Evolutionary conservation across 192 early-diverging fungal species (phyloP).

Genomic region (Allomyces arbusculus): DNA sequence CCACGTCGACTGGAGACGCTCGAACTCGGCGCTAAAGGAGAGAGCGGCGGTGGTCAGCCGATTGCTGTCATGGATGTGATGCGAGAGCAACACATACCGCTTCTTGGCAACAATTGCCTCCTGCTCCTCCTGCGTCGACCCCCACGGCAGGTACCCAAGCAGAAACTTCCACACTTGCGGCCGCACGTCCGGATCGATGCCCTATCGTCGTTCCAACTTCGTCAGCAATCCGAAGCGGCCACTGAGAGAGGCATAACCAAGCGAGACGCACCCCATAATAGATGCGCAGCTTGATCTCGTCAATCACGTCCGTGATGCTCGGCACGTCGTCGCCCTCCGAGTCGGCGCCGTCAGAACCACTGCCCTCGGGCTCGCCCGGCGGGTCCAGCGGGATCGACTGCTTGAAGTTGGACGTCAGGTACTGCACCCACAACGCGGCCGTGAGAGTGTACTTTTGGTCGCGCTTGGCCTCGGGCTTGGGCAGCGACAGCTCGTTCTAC

Average conservation of each 20-base stretch:
- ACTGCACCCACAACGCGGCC: not conserved
- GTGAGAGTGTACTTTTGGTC: not conserved
- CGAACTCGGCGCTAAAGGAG: slow-evolving; percentile 32
- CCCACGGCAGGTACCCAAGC: slow-evolving; percentile 64
- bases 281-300: not conserved
- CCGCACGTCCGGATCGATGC: slow-evolving; percentile 58
- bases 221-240: too few relatives aligned
- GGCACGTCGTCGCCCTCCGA: not conserved
- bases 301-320: too few relatives aligned
- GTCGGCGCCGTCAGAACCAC: not conserved
- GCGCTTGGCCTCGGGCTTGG: not conserved
- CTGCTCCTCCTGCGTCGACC: slow-evolving; percentile 52
- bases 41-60: slow-evolving; percentile 1
- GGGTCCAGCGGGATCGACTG: not conserved
- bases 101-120: slow-evolving; percentile 23
- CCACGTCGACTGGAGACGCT: slow-evolving; percentile 43
- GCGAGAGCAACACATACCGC: slow-evolving; percentile 16
- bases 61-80: not conserved
- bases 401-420: not conserved
- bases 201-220: slow-evolving; percentile 9
- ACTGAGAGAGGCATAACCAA: too few relatives aligned
- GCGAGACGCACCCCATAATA: not conserved
- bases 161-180: slow-evolving; percentile 81
- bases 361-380: not conserved
- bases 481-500: not conserved